Percentiles rank a stretch among this genome's conserved stretches.
phyloP scores from a whole-genome alignment of 768 basidiomycete species.

The Lactarius deliciosus region DNA sequence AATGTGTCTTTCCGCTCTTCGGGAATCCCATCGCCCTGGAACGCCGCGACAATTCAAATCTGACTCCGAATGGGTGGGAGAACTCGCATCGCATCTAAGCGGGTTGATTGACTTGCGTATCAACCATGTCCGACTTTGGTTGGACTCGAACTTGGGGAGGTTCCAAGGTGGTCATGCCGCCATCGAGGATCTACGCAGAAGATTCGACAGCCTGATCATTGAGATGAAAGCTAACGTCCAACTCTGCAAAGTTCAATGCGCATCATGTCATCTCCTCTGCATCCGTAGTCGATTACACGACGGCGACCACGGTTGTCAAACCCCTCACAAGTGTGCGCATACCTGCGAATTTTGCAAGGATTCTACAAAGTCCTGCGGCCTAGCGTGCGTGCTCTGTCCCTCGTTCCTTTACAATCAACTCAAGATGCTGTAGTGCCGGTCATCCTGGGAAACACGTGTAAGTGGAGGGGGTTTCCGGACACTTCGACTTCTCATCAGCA shows the following conservation, averaged over 20 bases:
- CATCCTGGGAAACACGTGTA: slow-evolving; percentile 59
- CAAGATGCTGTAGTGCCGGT: slow-evolving; percentile 45
- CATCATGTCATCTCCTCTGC: slow-evolving; percentile 50
- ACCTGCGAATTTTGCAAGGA: slow-evolving; percentile 46
- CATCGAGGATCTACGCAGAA: slow-evolving; percentile 47
- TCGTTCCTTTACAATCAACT: not conserved
- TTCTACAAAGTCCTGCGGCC: slow-evolving; percentile 41
- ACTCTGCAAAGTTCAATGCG: slow-evolving; percentile 51
- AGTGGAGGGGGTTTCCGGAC: slow-evolving; percentile 18
- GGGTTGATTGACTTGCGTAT: slow-evolving; percentile 44
- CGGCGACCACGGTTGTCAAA: slow-evolving; percentile 48
- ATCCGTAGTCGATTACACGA: slow-evolving; percentile 49
- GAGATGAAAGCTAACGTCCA: slow-evolving; percentile 48
- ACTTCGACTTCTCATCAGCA: not conserved
- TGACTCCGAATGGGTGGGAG: slow-evolving; percentile 45
- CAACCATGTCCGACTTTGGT: slow-evolving; percentile 50
- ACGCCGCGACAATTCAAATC: slow-evolving; percentile 37
- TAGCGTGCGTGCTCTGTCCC: slow-evolving; percentile 41
- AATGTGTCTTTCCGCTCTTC: slow-evolving; percentile 31
- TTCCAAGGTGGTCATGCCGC: slow-evolving; percentile 47
- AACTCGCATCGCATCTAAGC: slow-evolving; percentile 42
- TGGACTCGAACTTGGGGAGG: slow-evolving; percentile 48
- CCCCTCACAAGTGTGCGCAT: slow-evolving; percentile 48
- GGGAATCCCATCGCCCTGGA: slow-evolving; percentile 35
- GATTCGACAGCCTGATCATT: slow-evolving; percentile 45